Evolutionary conservation across 495 filamentous ascomycete species (phyloP), one percentile per base, ranked within the genome.

Genomic region (Stereocaulon alpinum): DNA sequence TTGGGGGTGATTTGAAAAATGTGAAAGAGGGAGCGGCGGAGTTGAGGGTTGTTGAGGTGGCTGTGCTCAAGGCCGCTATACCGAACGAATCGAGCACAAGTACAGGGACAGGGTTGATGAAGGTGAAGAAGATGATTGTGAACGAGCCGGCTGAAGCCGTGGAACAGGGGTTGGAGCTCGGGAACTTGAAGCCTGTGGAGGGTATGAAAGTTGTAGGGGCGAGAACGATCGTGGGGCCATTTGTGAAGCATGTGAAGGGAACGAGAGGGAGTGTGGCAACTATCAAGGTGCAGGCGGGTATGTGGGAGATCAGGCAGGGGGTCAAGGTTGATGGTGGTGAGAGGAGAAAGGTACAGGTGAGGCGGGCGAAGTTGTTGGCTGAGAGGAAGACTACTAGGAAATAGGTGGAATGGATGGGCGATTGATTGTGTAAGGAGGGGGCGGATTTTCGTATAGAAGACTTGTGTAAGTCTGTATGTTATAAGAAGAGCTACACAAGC

Each of bases 251-350:
- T 1, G 64, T 89, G 12, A 86, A 87, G 75, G 80, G 82, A 9
- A 74, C 71, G 15, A 68, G 79, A 47, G 84, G 82, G 0, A 75
- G 73, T 43, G 82, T 80, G 40, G 86, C 84, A 3, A 75, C 75
- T 40, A 75, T 96, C 50, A 76, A 74, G 56, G 80, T 86, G 7
- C 83, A 86, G 62, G 90, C 95, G 66, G 88, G 88, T 4, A 84
- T 95, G 78, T 96, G 91, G 91, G 91, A 94, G 74, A 76, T 87
- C 62, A 79, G 72, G 67, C 78, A 86, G 58, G 93, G 93, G 42
- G 80, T 82, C 48, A 98, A 97, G 82, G 81, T 96, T 61, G 93
- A 98, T 77, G 93, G 93, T 66, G 93, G 93, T 77, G 93, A 98
- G 75, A 82, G 93, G 69, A 82, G 94, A 70, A 84, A 80, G 72